phyloP scores from a whole-genome alignment of 176 grass and related monocot genomes.

The Poa annua region DNA sequence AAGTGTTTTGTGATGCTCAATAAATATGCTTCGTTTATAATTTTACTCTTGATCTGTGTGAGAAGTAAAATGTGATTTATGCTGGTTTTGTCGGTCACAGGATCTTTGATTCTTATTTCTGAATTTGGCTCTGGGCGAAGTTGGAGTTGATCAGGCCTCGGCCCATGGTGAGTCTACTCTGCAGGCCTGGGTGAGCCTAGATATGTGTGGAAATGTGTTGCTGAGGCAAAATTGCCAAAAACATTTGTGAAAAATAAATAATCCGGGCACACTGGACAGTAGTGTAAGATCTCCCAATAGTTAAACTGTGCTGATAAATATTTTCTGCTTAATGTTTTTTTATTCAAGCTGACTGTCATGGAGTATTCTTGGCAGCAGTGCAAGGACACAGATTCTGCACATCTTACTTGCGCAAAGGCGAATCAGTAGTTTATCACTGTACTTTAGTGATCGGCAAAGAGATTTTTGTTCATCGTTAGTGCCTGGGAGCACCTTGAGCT shows the following conservation, averaged over 20 bases:
- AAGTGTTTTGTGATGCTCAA: conserved; percentile 9
- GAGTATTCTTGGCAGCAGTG: not conserved
- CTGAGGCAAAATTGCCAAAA: not conserved
- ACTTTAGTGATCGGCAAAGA: conserved; percentile 5
- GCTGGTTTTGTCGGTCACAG: not conserved
- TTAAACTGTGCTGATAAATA: not conserved
- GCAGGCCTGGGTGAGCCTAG: not conserved
- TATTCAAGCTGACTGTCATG: not conserved
- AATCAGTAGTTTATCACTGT: not conserved
- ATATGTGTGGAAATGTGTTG: not conserved
- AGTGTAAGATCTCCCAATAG: not conserved
- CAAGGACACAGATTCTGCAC: not conserved
- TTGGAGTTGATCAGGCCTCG: not conserved
- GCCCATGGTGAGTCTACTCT: not conserved
- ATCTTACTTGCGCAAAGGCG: conserved; percentile 4
- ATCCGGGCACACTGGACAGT: not conserved
- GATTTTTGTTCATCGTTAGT: conserved; percentile 1
- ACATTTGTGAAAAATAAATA: not conserved
- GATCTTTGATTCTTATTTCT: not conserved
- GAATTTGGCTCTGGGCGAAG: not conserved
- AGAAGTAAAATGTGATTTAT: not conserved
- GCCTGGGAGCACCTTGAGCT: not conserved
- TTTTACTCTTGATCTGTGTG: not conserved
- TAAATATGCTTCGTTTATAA: conserved; percentile 30
- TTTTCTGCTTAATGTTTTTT: no score